Percentiles rank a stretch among this genome's conserved stretches.
Evolutionary conservation across 108 stramenopile genomes (phyloP).

Genomic region (Seminavis robusta): DNA sequence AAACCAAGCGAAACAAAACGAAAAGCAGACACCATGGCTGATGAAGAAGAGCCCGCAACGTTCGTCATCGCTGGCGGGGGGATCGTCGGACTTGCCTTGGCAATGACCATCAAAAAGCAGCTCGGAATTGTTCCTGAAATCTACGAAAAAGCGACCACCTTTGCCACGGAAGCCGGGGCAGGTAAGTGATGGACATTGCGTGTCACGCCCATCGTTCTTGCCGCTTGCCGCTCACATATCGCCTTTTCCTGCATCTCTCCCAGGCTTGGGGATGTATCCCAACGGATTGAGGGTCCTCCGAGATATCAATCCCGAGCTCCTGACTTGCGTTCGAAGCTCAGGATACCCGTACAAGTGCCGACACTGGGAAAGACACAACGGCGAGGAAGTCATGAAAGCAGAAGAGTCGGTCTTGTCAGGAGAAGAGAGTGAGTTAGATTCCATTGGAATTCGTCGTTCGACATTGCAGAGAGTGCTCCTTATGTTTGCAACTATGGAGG

Average conservation of each 20-base stretch:
- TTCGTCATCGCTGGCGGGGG: constrained; percentile 22
- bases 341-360: constrained; percentile 58
- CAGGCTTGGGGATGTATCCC: constrained; percentile 66
- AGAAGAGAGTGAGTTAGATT: constrained; percentile 28
- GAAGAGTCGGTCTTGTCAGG: constrained; percentile 35
- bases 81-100: constrained; percentile 23
- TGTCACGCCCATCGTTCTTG: no score
- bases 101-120: constrained; percentile 21
- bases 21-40: no score
- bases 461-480: constrained; percentile 40
- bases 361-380: constrained; percentile 63
- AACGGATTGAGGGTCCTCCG: constrained; percentile 62
- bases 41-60: neutral
- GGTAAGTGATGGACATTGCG: no score
- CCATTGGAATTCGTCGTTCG: constrained; percentile 53
- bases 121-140: constrained; percentile 18
- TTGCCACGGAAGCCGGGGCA: no score
- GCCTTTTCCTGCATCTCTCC: no score
- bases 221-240: no score
- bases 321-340: constrained; percentile 23
- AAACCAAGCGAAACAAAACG: no score
- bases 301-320: constrained; percentile 28
- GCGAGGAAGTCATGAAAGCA: constrained; percentile 40
- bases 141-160: constrained; percentile 21
- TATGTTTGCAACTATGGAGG: constrained; percentile 19